Conservation (phyloP, 805 yeast genomes). For the Wickerhamiella qilinensis region DNA sequence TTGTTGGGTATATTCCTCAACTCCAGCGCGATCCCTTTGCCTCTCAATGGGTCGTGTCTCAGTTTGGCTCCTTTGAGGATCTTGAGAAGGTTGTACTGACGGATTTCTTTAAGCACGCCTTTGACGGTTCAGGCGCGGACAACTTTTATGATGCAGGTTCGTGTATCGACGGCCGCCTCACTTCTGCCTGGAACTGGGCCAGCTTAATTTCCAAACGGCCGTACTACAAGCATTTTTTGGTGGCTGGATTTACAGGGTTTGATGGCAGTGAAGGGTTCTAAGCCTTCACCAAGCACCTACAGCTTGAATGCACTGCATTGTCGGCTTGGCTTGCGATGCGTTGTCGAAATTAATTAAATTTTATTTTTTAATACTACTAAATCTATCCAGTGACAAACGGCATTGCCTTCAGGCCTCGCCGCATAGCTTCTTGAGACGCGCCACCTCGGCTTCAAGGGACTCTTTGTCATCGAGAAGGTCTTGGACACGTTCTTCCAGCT, state of each 20-base stretch:
- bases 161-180: conserved; percentile 68
- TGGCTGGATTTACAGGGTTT: conserved; percentile 60
- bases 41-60: conserved; percentile 32
- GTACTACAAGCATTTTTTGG: conserved; percentile 45
- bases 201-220: conserved; percentile 50
- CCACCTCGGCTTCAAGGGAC: conserved; percentile 46
- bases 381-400: too few relatives aligned
- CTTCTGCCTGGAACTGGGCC: conserved; percentile 75
- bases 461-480: conserved; percentile 42
- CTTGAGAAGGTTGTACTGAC: conserved; percentile 31
- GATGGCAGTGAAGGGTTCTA: conserved; percentile 51
- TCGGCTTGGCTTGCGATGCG: too few relatives aligned
- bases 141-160: conserved; percentile 73
- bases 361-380: too few relatives aligned
- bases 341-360: too few relatives aligned
- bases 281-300: background rate
- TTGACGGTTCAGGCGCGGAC: conserved; percentile 74
- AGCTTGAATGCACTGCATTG: too few relatives aligned
- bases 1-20: conserved; percentile 37
- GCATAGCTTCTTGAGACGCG: conserved; percentile 8
- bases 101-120: conserved; percentile 41
- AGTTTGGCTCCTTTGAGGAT: conserved; percentile 40
- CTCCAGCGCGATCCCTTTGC: conserved; percentile 25
- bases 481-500: conserved; percentile 69
- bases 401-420: conserved; percentile 2